Conservation (phyloP, 2,329 filamentous ascomycete species). For the Diplodia intermedia region DNA sequence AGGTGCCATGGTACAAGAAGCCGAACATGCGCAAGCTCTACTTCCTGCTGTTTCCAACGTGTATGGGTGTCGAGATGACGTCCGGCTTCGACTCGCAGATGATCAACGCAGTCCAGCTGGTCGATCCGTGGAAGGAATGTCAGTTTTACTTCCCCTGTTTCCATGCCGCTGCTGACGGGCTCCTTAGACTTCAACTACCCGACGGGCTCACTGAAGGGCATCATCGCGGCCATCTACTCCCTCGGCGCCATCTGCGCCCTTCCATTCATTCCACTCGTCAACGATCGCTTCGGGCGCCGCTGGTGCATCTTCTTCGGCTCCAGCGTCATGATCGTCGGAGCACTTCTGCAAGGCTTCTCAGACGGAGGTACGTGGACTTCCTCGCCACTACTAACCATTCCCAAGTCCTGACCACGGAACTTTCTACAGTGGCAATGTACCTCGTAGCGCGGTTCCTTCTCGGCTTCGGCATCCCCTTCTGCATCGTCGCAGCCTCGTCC, state of each 20-base stretch:
- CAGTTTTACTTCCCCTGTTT: constrained; percentile 38
- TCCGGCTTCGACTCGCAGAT: constrained; percentile 36
- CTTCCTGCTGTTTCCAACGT: constrained; percentile 43
- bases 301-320: constrained; percentile 35
- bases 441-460: constrained; percentile 67
- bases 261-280: constrained; percentile 39
- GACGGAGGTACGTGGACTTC: constrained; percentile 43
- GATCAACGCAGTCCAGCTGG: constrained; percentile 40
- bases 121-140: constrained; percentile 39
- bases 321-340: constrained; percentile 31
- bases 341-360: constrained; percentile 45
- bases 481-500: constrained; percentile 69
- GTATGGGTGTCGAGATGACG: constrained; percentile 43
- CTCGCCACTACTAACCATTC: too few relatives aligned
- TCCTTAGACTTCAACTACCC: constrained; percentile 38
- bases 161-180: not conserved
- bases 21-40: constrained; percentile 41
- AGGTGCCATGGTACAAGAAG: constrained; percentile 45
- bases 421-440: constrained; percentile 54
- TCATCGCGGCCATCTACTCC: constrained; percentile 40
- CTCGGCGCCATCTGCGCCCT: constrained; percentile 39
- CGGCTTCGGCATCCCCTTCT: constrained; percentile 71
- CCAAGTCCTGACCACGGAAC: not conserved
- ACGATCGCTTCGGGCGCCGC: constrained; percentile 39
- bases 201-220: constrained; percentile 36